Evolutionary conservation across 2,329 filamentous ascomycete genomes (phyloP), one percentile per base, ranked within the genome.

Genomic region (Colletotrichum incanum): DNA sequence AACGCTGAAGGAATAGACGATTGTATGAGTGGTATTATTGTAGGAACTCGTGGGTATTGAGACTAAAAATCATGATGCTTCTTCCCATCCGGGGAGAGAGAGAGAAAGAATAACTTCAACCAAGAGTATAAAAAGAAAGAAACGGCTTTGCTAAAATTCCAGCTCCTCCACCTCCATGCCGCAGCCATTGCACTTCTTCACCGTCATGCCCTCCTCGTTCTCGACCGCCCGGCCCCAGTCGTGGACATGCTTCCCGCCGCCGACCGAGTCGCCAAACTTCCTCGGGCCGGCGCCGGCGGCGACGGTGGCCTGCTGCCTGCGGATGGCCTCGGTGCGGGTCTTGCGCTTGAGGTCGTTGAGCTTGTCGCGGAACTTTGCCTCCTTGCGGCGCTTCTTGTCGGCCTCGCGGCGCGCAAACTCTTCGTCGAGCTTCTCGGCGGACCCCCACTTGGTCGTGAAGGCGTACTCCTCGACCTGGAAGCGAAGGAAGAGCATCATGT

Each of bases 401-500:
- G 85, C 84, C 79, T 95, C 92, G 23, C 96, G 89, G 74, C 90
- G 90, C 81, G 93, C 94, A 77, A 96, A 98, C 83, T 98, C 96
- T 6, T 89, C 94, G 79, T 98, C 96, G 5, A 98, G 84, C 0
- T 92, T 93, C 78, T 96, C 95, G 0, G 93, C 83, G 0, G 93
- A 94, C 0, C 96, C 96, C 96, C 96, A 99, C 84, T 98, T 98
- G 75, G 90, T 91, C 1, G 88, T 90, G 77, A 98, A 92, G 0
- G 96, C 96, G 79, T 98, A 98, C 68, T 95, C 94, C 79, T 99
- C 96, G 2, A 99, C 94, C 79, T 99, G 96, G 73, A 91, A 97
- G 0, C 96, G 93, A 28, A 99, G 86, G 80, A 96, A 99, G 2
- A 99, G 89, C 92, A 98, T 98, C 96, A 99, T 99, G 85, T 97